Evolutionary conservation across 208 protist species (phyloP).

Genomic region (Crithidia mellificae): DNA sequence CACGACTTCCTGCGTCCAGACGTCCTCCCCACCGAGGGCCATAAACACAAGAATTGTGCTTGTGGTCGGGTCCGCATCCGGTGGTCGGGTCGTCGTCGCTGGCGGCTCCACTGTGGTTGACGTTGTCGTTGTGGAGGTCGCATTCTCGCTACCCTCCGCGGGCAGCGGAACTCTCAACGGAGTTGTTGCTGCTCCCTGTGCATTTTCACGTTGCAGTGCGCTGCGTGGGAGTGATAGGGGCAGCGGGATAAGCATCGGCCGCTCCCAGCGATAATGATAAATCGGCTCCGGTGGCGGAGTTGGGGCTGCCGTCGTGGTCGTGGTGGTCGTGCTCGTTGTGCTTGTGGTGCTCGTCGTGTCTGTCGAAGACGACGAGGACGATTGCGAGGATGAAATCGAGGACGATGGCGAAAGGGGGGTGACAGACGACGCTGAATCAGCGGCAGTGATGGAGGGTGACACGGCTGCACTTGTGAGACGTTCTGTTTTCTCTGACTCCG

Average conservation of each 20-base stretch:
- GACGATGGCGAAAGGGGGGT: too few species aligned
- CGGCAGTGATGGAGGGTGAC: not conserved
- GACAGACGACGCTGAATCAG: too few species aligned
- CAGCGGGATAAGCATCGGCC: conserved; percentile 25
- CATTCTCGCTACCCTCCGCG: not conserved
- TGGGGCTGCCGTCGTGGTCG: not conserved
- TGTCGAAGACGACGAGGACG: not conserved
- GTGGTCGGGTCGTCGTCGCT: not conserved
- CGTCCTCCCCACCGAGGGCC: conserved; percentile 29
- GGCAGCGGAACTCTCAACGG: too few species aligned
- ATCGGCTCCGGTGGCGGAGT: conserved; percentile 10
- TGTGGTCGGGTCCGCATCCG: not conserved
- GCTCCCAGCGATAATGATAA: conserved; percentile 30
- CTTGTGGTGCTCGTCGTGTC: not conserved
- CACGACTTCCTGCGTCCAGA: conserved; percentile 22
- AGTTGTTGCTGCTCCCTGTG: too few species aligned
- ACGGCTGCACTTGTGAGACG: not conserved
- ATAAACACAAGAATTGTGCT: conserved; percentile 28
- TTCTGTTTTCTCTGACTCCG: not conserved
- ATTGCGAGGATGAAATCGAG: not conserved
- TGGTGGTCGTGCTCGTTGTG: not conserved
- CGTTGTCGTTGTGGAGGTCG: not conserved
- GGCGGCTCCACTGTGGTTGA: not conserved
- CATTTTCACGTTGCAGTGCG: too few species aligned
- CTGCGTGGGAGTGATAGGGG: conserved; percentile 9